These are phyloP conservation scores for Penicillium bialowiezense DNA, from an alignment of 495 filamentous ascomycete genomes.

Conservation along the genomic window DNA sequence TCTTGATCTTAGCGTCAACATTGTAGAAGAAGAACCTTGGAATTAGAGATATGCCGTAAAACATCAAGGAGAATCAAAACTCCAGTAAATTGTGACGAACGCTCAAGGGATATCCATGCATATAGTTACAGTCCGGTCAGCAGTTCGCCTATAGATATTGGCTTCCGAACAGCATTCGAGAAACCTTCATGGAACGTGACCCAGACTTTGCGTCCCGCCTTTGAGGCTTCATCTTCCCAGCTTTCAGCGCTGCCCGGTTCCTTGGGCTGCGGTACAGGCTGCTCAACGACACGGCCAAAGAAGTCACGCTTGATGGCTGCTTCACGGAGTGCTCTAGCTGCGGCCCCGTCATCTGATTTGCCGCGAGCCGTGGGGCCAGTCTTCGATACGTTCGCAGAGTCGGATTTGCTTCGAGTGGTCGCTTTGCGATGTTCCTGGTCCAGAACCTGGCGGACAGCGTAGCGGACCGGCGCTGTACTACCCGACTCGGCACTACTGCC, in stretches of 20 bases:
- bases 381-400: conserved; percentile 52
- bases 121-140: conserved; percentile 48
- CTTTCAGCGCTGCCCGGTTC: conserved; percentile 12
- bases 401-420: conserved; percentile 56
- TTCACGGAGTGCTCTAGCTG: conserved; percentile 20
- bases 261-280: conserved; percentile 33
- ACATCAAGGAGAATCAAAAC: not conserved
- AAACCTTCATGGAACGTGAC: conserved; percentile 94
- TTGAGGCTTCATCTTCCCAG: conserved; percentile 31
- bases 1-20: not conserved
- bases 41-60: no score
- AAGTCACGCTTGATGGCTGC: conserved; percentile 75
- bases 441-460: conserved; percentile 86
- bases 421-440: conserved; percentile 82
- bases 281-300: conserved; percentile 71
- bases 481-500: conserved; percentile 22
- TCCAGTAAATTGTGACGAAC: conserved; percentile 1
- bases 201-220: conserved; percentile 69
- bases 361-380: conserved; percentile 21
- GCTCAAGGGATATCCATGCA: conserved; percentile 1
- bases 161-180: conserved; percentile 93
- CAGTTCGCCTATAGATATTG: conserved; percentile 81
- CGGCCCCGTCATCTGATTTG: conserved; percentile 18
- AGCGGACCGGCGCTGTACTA: conserved; percentile 67
- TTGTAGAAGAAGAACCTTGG: not conserved